These are phyloP conservation scores for Ogataea ganodermae DNA, from an alignment of 805 yeast species.

Conservation along the genomic window DNA sequence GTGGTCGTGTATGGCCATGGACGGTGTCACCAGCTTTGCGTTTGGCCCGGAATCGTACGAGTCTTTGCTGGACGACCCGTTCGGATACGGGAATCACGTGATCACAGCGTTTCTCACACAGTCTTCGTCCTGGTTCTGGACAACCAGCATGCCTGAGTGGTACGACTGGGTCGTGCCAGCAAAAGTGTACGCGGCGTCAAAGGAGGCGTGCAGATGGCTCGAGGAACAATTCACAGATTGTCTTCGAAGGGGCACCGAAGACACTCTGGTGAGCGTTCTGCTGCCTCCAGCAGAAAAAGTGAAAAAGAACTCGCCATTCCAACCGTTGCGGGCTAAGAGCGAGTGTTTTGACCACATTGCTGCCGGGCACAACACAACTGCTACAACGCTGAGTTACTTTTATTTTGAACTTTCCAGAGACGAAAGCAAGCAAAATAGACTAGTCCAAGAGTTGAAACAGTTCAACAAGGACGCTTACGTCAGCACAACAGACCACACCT, in stretches of 20 bases:
- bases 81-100: slow-evolving; percentile 41
- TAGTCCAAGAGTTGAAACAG: slow-evolving; percentile 46
- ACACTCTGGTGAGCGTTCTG: slow-evolving; percentile 29
- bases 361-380: slow-evolving; percentile 80
- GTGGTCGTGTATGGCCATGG: slow-evolving; percentile 75
- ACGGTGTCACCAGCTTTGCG: slow-evolving; percentile 61
- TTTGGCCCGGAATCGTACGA: slow-evolving; percentile 54
- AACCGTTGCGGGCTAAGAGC: slow-evolving; percentile 39
- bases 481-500: slow-evolving; percentile 25
- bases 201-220: slow-evolving; percentile 48
- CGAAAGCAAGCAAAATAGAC: slow-evolving; percentile 44
- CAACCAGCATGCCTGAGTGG: slow-evolving; percentile 57
- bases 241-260: slow-evolving; percentile 8
- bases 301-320: slow-evolving; percentile 19
- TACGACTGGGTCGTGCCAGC: slow-evolving; percentile 51
- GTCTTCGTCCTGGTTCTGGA: slow-evolving; percentile 66
- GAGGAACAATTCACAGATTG: slow-evolving; percentile 31
- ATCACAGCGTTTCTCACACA: slow-evolving; percentile 49
- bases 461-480: slow-evolving; percentile 23
- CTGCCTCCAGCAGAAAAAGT: slow-evolving; percentile 13
- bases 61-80: slow-evolving; percentile 42
- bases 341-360: slow-evolving; percentile 65
- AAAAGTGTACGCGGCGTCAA: slow-evolving; percentile 40
- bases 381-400: slow-evolving; percentile 60
- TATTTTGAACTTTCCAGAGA: slow-evolving; percentile 60